Evolutionary conservation across 2,329 filamentous ascomycete species (phyloP), one percentile per base, ranked within the genome.

Genomic region (Colletotrichum kahawae): DNA sequence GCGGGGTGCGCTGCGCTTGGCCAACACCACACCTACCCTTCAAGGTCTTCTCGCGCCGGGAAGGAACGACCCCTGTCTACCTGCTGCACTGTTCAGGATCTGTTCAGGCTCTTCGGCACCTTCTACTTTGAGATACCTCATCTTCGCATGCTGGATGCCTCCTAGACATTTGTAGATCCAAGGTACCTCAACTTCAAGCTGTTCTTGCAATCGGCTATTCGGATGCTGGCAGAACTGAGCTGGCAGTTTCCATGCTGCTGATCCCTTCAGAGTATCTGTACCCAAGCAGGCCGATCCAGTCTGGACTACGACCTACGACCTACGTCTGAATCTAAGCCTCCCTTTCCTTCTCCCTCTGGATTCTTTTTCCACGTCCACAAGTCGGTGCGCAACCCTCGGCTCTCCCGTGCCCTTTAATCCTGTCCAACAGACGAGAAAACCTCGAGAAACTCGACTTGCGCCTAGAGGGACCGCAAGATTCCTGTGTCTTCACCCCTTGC

Each of bases 271-370:
- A 51, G 14, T n/a, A 48, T 48, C 38, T 48, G 43, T 51, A 21
- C 43, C 43, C 43, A 51, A n/a, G 43, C 43, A 14, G 36, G 31
- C 21, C 33, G 60, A 14, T 29, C 33, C 33, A 63, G 56, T 48
- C 62, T 48, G 64, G 54, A 48, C 18, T 48, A 48, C 5, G 43
- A 51, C 43, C 43, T 51, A 21, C 43, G 10, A 51, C 34, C 31
- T 48, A 57, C 33, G 56, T 71, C 31, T 48, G 54, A 24, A 16
- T 18, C 54, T 9, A 63, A 27, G 43, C 56, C 72, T 75, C 70
- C 73, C 73, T 75, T 72, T 68, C 31, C 56, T 51, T 75, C 73
- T 75, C 73, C 73, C 73, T 75, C 63, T 24, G 31, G 69, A 75
- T 75, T 75, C 72, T 75, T 72, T 48, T 68, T 33, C 34, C 57